Evolutionary conservation across 164 flowering plant genomes (phyloP), one percentile per base, ranked within the genome.

Genomic region (Saururus chinensis): DNA sequence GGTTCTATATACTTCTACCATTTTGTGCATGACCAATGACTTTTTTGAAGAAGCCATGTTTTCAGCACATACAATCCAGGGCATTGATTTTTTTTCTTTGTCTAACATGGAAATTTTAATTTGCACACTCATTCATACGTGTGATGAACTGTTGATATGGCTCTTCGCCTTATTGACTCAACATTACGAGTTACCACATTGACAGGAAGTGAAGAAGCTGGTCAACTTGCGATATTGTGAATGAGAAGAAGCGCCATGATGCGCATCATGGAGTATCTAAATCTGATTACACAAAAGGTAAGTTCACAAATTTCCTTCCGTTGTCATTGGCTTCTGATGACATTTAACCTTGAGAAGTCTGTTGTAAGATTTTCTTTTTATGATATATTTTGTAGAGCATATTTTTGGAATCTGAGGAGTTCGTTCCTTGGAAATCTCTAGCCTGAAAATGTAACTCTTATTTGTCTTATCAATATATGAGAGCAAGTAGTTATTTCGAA

Each of bases 161-260:
- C 17, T 45, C 17, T 45, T 45, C 4, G 12, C 8, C 11, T 41
- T 9, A 41, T 41, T 45, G 49, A 12, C 49, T 45, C 4, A 45
- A 12, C 11, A 45, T 45, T 45, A 17, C 49, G 37, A 30, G 37
- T 30, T 30, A n/a, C 14, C 25, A 17, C 53, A 45, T 45, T 53
- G 59, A 53, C 75, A 84, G 92, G 89, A 49, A 74, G 69, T 72
- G 84, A 79, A 66, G 82, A 80, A 57, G 62, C 67, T 13, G 68
- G 74, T 60, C 86, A 76, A 54, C 73, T n/a, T n/a, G n/a, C n/a
- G n/a, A 56, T 49, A 77, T 67, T 64, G 68, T 35, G 8, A 66
- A 60, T 64, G 77, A 77, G 55, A 80, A 62, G 51, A 71, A 61
- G 63, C 23, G n/a, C n/a, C n/a, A 41, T 51, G 82, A 80, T 25